Base-by-base conservation (phyloP, 306 rosid species). In the Dalbergia oliveri region DNA sequence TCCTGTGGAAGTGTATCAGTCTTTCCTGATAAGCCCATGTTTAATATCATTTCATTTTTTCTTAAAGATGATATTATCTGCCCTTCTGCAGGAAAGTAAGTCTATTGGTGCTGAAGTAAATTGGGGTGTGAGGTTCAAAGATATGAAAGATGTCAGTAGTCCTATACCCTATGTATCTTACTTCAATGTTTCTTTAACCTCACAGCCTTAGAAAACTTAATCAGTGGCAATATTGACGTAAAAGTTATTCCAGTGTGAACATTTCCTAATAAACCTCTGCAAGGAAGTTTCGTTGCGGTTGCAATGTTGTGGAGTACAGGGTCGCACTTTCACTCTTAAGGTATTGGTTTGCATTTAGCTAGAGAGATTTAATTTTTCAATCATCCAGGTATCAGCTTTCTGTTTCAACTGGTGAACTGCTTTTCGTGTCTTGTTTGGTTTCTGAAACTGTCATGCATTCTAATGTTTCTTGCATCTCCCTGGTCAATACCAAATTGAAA, bases 101-200 rank as follows among this genome's bases (percentile, higher is more conserved):
- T 91, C 99, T 69, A 77, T 92, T 13, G 95, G 99, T 45, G 97
- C 99, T 79, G 99, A 94, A 88, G 99, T 94, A 84, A 94, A 94
- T 81, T 94, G 99, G 97, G 99, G 99, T 44, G 97, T 94, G 89
- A 88, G 99, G 84, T 94, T 94, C 86, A 88, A 80, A 60, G 92
- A 89, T 84, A 70, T 82, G 72, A 90, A 93, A 86, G 91, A 90
- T 88, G 99, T 92, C 21, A 65, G 95, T 88, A 84, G 71, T 81
- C 56, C 79, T 75, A 83, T 76, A 76, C 83, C 31, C 69, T 78
- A 4, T 53, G 33, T 59, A 53, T 67, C 44, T 66, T 69, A 45
- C 76, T 76, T 64, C 21, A 47, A n/a, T 56, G 15, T 73, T 81
- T 64, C 54, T 54, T 23, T 18, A 31, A 47, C 60, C 72, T 67